A percentile compares a stretch with the other conserved stretches of the same genome.
phyloP scores from a whole-genome alignment of 1,284 basidiomycete genomes.

The Dichomitus squalens region DNA sequence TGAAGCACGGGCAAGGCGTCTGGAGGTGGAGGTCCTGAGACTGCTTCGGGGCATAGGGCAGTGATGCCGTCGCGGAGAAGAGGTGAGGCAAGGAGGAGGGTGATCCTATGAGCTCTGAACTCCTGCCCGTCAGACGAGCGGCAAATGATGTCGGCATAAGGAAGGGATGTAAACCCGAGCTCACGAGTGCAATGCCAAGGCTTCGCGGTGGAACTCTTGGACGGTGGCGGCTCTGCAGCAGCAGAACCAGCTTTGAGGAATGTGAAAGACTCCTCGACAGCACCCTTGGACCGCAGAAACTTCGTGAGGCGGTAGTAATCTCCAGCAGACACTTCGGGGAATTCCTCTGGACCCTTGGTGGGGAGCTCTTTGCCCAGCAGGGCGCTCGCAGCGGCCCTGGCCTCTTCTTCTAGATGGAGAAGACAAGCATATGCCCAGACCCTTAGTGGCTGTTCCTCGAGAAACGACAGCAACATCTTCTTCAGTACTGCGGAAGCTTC shows the following conservation, averaged over 20 bases:
- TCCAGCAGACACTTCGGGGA: conserved; percentile 8
- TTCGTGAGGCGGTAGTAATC: conserved; percentile 9
- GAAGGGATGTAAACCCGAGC: background rate
- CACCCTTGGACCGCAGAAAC: background rate
- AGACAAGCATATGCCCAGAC: conserved; percentile 14
- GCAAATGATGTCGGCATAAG: conserved; percentile 41
- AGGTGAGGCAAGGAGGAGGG: conserved; percentile 46
- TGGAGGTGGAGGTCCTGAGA: background rate
- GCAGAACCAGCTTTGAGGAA: background rate
- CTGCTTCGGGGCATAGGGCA: background rate
- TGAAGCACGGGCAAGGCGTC: background rate
- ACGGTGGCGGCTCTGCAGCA: background rate
- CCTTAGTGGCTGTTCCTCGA: conserved; percentile 2
- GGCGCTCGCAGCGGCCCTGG: conserved; percentile 3
- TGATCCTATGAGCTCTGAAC: conserved; percentile 45
- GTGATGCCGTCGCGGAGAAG: conserved; percentile 12
- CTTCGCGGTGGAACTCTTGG: too few relatives aligned
- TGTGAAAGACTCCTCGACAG: background rate
- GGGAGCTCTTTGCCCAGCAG: conserved; percentile 1
- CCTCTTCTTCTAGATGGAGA: conserved; percentile 7
- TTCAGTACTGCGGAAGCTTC: conserved; percentile 4
- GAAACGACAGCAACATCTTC: conserved; percentile 1
- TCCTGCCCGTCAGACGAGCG: conserved; percentile 49
- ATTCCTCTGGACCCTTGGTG: conserved; percentile 7
- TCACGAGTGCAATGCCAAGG: too few relatives aligned